Conservation (phyloP, 495 filamentous ascomycete genomes). For the Aspergillus affinis region DNA sequence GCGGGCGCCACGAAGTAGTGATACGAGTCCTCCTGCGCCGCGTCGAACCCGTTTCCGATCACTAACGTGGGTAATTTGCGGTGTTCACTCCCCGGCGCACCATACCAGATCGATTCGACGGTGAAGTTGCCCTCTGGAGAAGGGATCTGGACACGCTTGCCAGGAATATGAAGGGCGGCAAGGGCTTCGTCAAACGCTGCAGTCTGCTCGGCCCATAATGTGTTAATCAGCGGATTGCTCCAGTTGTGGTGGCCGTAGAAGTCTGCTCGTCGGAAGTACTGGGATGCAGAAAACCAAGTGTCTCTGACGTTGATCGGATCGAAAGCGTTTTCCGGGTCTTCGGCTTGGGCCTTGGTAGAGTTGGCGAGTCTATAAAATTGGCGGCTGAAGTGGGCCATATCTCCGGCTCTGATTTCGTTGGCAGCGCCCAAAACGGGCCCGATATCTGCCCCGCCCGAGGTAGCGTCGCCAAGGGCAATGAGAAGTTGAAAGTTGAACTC, state of each 20-base stretch:
- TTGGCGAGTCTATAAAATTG: too few species aligned
- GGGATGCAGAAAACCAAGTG: slow-evolving; percentile 15
- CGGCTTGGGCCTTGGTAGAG: too few species aligned
- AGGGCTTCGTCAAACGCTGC: slow-evolving; percentile 47
- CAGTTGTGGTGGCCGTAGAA: slow-evolving; percentile 45
- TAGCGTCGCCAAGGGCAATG: too few species aligned
- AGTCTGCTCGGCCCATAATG: slow-evolving; percentile 32
- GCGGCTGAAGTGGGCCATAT: too few species aligned
- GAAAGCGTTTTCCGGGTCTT: too few species aligned
- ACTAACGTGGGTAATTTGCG: slow-evolving; percentile 34
- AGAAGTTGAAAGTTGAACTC: too few species aligned
- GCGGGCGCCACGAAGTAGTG: slow-evolving; percentile 33
- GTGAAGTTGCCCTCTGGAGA: slow-evolving; percentile 23
- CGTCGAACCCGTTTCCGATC: slow-evolving; percentile 39
- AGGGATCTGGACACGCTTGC: slow-evolving; percentile 28
- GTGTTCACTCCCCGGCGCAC: slow-evolving; percentile 4
- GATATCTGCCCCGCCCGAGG: too few species aligned
- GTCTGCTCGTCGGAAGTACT: slow-evolving; percentile 45
- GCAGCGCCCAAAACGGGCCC: too few species aligned
- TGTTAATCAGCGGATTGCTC: slow-evolving; percentile 25
- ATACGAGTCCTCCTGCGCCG: slow-evolving; percentile 43
- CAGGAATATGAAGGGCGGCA: slow-evolving; percentile 31
- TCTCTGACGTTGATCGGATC: too few species aligned
- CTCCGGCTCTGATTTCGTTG: too few species aligned
- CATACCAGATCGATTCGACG: slow-evolving; percentile 32